phyloP scores from a whole-genome alignment of 768 basidiomycete species.

The Russula sp. region DNA sequence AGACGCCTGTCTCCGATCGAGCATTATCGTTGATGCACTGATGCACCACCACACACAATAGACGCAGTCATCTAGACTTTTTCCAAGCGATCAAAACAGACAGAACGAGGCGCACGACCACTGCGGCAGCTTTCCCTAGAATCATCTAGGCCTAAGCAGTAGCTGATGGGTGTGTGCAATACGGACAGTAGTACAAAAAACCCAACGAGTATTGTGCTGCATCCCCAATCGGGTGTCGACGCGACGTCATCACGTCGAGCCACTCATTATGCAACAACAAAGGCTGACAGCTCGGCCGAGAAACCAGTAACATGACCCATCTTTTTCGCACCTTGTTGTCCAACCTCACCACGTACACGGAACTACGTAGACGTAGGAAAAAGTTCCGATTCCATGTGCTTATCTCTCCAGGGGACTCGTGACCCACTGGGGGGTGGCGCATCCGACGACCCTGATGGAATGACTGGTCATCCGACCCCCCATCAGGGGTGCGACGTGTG shows the following conservation, averaged over 20 bases:
- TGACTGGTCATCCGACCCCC: background rate
- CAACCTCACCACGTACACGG: too few species aligned
- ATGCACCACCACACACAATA: background rate
- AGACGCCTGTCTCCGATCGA: background rate
- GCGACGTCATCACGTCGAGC: too few species aligned
- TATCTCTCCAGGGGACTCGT: background rate
- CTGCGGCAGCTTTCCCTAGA: background rate
- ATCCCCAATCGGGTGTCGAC: too few species aligned
- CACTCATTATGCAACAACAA: too few species aligned
- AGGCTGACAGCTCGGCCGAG: too few species aligned
- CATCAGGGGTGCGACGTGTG: background rate
- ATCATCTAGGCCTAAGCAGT: background rate
- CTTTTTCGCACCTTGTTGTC: too few species aligned
- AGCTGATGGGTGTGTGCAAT: background rate
- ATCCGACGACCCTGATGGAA: constrained; percentile 2
- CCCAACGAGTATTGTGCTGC: too few species aligned
- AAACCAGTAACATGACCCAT: too few species aligned
- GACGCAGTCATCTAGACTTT: background rate
- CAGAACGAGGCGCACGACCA: background rate
- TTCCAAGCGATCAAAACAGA: background rate
- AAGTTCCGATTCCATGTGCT: background rate
- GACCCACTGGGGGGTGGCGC: background rate
- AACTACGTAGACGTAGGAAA: too few species aligned
- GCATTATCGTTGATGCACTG: background rate
- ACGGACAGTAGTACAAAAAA: background rate